These are phyloP conservation scores for Tulasnella sp. DNA, from an alignment of 768 basidiomycete species.

Conservation along the genomic window DNA sequence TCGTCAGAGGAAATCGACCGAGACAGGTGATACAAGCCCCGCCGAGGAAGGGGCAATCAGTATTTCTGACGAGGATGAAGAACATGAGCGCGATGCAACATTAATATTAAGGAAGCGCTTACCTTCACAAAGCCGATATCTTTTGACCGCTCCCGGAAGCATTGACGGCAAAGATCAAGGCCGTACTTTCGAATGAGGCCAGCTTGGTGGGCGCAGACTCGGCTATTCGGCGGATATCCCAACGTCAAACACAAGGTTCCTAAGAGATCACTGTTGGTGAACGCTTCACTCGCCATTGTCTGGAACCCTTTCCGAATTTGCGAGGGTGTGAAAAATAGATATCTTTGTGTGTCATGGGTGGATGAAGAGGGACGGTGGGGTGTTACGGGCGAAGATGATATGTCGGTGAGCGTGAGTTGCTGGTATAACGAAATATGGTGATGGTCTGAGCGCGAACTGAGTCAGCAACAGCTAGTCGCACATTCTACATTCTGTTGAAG, in stretches of 20 bases:
- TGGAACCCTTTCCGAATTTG: constrained; percentile 91
- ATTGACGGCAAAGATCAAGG: constrained; percentile 95
- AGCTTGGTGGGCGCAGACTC: constrained; percentile 93
- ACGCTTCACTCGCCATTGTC: constrained; percentile 70
- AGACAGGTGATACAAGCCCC: not conserved
- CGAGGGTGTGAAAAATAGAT: constrained; percentile 97
- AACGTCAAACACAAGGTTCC: not conserved
- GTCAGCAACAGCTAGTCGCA: not conserved
- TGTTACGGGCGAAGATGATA: too few relatives aligned
- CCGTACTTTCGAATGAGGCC: constrained; percentile 98
- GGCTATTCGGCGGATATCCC: constrained; percentile 47
- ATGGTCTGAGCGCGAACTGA: not conserved
- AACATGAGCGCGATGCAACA: not conserved
- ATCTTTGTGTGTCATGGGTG: constrained; percentile 94
- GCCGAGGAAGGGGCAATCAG: not conserved
- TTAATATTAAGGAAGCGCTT: too few relatives aligned
- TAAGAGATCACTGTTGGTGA: not conserved
- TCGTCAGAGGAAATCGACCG: not conserved
- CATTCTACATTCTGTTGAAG: not conserved
- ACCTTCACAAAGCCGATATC: constrained; percentile 96
- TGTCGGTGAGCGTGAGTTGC: not conserved
- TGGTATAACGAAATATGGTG: not conserved
- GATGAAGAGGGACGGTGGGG: not conserved
- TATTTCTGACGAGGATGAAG: not conserved
- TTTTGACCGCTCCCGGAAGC: constrained; percentile 93